Percentiles rank a stretch among this genome's conserved stretches.
Evolutionary conservation across 306 rosid genomes (phyloP).

Genomic region (Leucaena leucocephala): DNA sequence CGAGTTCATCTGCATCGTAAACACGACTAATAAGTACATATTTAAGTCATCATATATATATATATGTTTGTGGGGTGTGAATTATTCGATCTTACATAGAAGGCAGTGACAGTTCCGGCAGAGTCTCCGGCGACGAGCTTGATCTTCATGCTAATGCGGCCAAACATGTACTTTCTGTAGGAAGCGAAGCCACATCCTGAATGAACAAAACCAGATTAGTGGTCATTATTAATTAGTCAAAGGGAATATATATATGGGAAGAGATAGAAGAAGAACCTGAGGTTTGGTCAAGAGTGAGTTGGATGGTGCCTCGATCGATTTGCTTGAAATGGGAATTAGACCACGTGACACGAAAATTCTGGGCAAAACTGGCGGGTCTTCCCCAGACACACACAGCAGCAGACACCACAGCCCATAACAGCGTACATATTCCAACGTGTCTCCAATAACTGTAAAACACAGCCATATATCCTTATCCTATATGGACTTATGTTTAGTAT

Average conservation of each 20-base stretch:
- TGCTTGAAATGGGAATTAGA: conserved; percentile 71
- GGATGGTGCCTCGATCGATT: conserved; percentile 79
- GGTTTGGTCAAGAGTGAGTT: conserved; percentile 80
- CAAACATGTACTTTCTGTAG: conserved; percentile 68
- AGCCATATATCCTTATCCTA: conserved; percentile 33
- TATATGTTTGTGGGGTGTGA: background rate
- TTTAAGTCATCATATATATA: background rate
- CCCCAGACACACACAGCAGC: conserved; percentile 46
- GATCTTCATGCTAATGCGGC: conserved; percentile 96
- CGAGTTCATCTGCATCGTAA: conserved; percentile 63
- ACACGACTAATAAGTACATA: background rate
- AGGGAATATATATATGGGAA: background rate
- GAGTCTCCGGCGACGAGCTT: conserved; percentile 91
- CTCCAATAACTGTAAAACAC: conserved; percentile 27
- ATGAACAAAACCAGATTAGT: conserved; percentile 28
- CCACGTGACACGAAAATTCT: conserved; percentile 80
- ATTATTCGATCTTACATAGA: conserved; percentile 55
- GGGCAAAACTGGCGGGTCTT: conserved; percentile 75
- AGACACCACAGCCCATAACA: conserved; percentile 37
- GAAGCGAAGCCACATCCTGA: conserved; percentile 94
- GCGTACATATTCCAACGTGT: conserved; percentile 16
- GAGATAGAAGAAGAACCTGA: conserved; percentile 61
- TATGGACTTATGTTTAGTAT: background rate
- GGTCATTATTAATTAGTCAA: no score
- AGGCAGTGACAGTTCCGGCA: conserved; percentile 96